Evolutionary conservation across 1,139 yeast genomes (phyloP).

Genomic region (Martiniozyma asiatica): DNA sequence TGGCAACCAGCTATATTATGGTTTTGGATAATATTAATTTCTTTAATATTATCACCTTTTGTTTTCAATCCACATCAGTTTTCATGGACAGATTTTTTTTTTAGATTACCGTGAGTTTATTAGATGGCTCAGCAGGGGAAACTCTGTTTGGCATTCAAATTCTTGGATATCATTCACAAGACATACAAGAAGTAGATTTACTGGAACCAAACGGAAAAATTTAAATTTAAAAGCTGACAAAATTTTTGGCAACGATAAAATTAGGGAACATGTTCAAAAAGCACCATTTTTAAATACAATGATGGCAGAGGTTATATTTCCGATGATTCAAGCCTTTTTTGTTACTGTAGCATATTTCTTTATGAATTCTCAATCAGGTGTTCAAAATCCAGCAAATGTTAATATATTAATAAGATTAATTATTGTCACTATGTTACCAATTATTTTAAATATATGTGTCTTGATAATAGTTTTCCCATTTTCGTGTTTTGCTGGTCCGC

Average conservation of each 20-base stretch:
- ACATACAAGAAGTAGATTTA: constrained; percentile 41
- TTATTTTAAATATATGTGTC: constrained; percentile 33
- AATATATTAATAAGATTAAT: constrained; percentile 43
- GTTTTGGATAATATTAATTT: constrained; percentile 71
- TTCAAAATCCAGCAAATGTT: constrained; percentile 31
- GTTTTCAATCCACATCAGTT: constrained; percentile 84
- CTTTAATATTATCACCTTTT: constrained; percentile 69
- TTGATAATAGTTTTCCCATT: constrained; percentile 33
- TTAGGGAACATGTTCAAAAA: constrained; percentile 9
- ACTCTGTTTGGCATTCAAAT: constrained; percentile 31
- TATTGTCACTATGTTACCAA: constrained; percentile 42
- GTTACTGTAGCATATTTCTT: constrained; percentile 52
- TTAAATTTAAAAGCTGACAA: too few relatives aligned
- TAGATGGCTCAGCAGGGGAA: constrained; percentile 62
- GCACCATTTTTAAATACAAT: constrained; percentile 39
- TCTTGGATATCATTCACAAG: constrained; percentile 58
- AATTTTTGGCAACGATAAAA: constrained; percentile 4
- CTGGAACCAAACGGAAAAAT: constrained; percentile 48
- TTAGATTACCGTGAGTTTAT: constrained; percentile 57
- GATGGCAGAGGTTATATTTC: constrained; percentile 40
- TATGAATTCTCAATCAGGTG: constrained; percentile 62
- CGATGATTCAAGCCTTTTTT: constrained; percentile 31
- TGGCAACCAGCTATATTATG: constrained; percentile 72
- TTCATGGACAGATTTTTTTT: constrained; percentile 52
- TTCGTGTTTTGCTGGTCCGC: constrained; percentile 38